Evolutionary conservation across 345 rosid species (phyloP).

Genomic region (Salix udensis): DNA sequence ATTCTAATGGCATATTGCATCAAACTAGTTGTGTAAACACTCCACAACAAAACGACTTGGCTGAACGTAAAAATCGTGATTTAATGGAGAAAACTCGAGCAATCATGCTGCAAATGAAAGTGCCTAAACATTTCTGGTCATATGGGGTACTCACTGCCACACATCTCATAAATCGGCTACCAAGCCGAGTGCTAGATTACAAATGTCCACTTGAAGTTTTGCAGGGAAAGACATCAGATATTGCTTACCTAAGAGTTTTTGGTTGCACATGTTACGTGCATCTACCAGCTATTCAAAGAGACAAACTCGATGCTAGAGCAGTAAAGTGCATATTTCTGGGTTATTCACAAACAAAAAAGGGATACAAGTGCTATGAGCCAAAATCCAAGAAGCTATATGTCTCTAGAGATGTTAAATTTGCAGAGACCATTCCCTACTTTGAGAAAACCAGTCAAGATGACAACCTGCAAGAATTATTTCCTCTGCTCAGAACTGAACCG

Average conservation of each 20-base stretch:
- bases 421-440: too few species aligned
- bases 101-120: not conserved
- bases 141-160: not conserved
- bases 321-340: not conserved
- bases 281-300: not conserved
- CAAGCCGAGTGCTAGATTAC: not conserved
- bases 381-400: not conserved
- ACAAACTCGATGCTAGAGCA: not conserved
- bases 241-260: not conserved
- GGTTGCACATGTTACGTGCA: not conserved
- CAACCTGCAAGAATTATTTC: fast-evolving
- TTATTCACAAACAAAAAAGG: too few species aligned
- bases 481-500: too few species aligned
- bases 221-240: fast-evolving
- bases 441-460: too few species aligned
- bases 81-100: not conserved
- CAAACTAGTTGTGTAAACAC: not conserved
- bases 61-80: not conserved
- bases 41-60: not conserved
- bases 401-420: not conserved
- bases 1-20: not conserved
- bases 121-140: not conserved
- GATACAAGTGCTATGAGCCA: too few species aligned
- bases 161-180: not conserved
- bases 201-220: not conserved